Percentiles rank a stretch among this genome's conserved stretches.
phyloP scores from a whole-genome alignment of 2,329 filamentous ascomycete species.

The Coleophoma eucalyptorum region DNA sequence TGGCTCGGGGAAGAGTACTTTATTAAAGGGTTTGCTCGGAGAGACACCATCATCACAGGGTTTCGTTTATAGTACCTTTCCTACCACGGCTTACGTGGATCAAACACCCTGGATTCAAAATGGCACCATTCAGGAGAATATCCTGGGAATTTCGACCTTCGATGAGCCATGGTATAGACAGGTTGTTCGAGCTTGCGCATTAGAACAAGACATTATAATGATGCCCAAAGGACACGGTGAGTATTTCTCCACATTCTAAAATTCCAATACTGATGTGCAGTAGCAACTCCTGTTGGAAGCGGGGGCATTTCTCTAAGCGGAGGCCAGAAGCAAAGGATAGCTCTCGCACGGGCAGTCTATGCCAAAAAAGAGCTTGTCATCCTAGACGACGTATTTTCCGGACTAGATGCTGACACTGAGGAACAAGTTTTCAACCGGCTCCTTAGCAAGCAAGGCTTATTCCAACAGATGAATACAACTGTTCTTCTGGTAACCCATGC shows the following conservation, averaged over 20 bases:
- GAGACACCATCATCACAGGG: conserved; percentile 20
- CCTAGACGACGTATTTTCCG: conserved; percentile 14
- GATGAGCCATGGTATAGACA: conserved; percentile 58
- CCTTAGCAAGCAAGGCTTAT: conserved; percentile 8
- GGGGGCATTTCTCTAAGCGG: conserved; percentile 65
- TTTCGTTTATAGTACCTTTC: conserved; percentile 14
- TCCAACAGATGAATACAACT: conserved; percentile 26
- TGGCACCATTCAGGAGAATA: conserved; percentile 34
- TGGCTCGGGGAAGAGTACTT: conserved; percentile 26
- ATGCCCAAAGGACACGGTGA: conserved; percentile 56
- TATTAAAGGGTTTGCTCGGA: conserved; percentile 26
- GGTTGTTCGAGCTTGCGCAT: conserved; percentile 61
- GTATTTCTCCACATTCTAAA: conserved; percentile 19
- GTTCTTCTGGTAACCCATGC: conserved; percentile 23
- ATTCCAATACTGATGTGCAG: conserved; percentile 5
- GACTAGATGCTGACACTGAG: conserved; percentile 11
- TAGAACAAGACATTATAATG: conserved; percentile 58
- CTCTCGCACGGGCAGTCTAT: conserved; percentile 54
- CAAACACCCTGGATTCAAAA: conserved; percentile 44
- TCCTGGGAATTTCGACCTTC: conserved; percentile 33
- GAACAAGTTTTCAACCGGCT: conserved; percentile 4
- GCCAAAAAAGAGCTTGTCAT: conserved; percentile 13
- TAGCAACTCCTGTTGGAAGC: conserved; percentile 39
- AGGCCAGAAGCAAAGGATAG: conserved; percentile 61
- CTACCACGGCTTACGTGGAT: conserved; percentile 34